These are phyloP conservation scores for Ambrosia artemisiifolia DNA, from an alignment of 129 eudicot genomes.

Conservation along the genomic window DNA sequence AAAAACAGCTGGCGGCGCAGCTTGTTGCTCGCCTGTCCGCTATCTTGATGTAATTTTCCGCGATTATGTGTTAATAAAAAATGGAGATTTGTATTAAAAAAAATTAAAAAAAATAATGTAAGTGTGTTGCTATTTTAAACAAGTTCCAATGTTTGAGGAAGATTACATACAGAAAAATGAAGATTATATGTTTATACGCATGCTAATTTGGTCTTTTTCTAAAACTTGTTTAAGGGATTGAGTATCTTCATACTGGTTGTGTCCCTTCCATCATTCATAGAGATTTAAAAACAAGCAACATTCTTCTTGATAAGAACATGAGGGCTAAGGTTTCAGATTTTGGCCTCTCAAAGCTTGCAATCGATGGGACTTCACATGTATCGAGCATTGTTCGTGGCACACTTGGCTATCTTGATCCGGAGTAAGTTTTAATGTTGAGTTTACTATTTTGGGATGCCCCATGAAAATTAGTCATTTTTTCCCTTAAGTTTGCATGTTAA, in stretches of 20 bases:
- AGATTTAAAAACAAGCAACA: constrained; percentile 94
- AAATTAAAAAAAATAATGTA: no score
- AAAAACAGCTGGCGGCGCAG: no score
- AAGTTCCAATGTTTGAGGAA: no score
- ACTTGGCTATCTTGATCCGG: constrained; percentile 96
- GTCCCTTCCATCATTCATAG: constrained; percentile 94
- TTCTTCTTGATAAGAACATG: constrained; percentile 92
- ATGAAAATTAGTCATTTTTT: not conserved
- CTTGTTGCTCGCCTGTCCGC: no score
- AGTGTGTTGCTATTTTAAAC: not conserved
- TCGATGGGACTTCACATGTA: constrained; percentile 92
- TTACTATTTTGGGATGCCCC: not conserved
- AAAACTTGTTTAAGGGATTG: constrained; percentile 65
- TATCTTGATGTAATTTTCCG: not conserved
- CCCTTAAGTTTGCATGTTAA: not conserved
- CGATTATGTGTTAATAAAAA: no score
- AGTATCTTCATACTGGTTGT: constrained; percentile 97
- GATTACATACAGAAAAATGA: no score
- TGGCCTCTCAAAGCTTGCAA: constrained; percentile 96
- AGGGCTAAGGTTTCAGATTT: constrained; percentile 98
- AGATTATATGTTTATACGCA: not conserved
- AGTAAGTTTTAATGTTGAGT: constrained; percentile 45
- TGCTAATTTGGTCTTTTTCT: not conserved
- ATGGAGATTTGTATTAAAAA: no score
- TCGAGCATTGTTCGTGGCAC: constrained; percentile 99